phyloP scores from a whole-genome alignment of 164 flowering plant species.

The Stephania yunnanensis region DNA sequence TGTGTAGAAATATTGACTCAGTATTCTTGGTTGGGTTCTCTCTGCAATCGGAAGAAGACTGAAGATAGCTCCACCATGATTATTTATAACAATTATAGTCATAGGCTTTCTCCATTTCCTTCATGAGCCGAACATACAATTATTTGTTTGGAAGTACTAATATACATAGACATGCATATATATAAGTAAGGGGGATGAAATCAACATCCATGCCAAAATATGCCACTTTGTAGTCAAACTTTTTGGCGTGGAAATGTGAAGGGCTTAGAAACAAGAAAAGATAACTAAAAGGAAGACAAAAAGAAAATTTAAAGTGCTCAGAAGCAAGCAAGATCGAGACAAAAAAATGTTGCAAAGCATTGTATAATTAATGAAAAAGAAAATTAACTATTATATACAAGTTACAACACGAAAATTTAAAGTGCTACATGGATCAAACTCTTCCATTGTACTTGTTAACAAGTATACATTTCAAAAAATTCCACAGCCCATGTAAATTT shows the following conservation, averaged over 20 bases:
- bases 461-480: too few relatives aligned
- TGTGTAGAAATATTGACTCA: slow-evolving; percentile 75
- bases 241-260: background rate
- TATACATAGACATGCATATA: background rate
- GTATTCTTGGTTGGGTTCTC: slow-evolving; percentile 36
- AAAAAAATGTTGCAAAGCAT: too few relatives aligned
- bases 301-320: too few relatives aligned
- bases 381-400: too few relatives aligned
- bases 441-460: too few relatives aligned
- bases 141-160: background rate
- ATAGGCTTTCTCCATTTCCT: slow-evolving; percentile 78
- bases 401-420: too few relatives aligned
- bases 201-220: background rate
- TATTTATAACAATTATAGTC: slow-evolving; percentile 73
- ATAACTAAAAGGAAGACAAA: too few relatives aligned
- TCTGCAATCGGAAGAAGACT: slow-evolving; percentile 87
- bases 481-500: too few relatives aligned
- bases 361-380: too few relatives aligned
- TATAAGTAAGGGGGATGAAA: background rate
- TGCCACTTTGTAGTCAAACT: background rate
- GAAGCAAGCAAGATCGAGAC: too few relatives aligned
- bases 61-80: slow-evolving; percentile 96
- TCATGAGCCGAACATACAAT: slow-evolving; percentile 8
- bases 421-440: too few relatives aligned
- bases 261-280: background rate